Evolutionary conservation across 2,329 filamentous ascomycete species (phyloP), one percentile per base, ranked within the genome.

Genomic region (Colletotrichum agaves): DNA sequence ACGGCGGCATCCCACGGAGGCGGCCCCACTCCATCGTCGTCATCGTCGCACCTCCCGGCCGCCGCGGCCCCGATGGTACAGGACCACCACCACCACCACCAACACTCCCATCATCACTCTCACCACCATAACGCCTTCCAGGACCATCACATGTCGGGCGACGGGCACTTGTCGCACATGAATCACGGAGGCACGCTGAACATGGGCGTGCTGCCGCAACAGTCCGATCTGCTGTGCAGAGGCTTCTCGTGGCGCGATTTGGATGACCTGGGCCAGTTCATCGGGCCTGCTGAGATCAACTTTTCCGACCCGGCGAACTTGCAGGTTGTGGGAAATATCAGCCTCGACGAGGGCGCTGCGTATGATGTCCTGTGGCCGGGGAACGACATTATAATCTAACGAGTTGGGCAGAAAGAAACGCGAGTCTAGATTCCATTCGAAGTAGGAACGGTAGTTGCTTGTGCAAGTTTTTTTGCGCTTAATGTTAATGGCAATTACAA

Each of bases 241-340:
- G 84, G 87, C 47, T 89, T 90, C 75, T 88, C 86, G 0, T 90
- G 87, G 87, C 79, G 88, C 1, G 86, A 89, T 72, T 77, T 90
- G 5, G 85, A 86, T 64, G 87, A 87, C 2, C 82, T 89, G 2
- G 86, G 86, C 0, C 86, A 89, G 69, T 88, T 86, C 66, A 79
- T 79, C 21, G 63, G 62, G 15, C 57, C 62, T 5, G 43, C 63
- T 2, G 67, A 66, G 37, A 57, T 61, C 50, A 33, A 8, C 52
- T 67, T 63, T 23, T 52, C 64, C 2, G 64, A 67, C 17, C 59
- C 64, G 5, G 13, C 60, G 2, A 23, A 17, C 1, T 17, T 67
- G 1, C 52, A 35, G 15, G 60, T 43, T n/a, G 61, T 67, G 46
- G 64, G 61, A 2, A 52, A 52, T 0, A 63, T 58, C 1, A 52